Percentiles rank a stretch among this genome's conserved stretches.
Evolutionary conservation across 176 grass and related monocot genomes (phyloP).

Genomic region (Oryza glaberrima): DNA sequence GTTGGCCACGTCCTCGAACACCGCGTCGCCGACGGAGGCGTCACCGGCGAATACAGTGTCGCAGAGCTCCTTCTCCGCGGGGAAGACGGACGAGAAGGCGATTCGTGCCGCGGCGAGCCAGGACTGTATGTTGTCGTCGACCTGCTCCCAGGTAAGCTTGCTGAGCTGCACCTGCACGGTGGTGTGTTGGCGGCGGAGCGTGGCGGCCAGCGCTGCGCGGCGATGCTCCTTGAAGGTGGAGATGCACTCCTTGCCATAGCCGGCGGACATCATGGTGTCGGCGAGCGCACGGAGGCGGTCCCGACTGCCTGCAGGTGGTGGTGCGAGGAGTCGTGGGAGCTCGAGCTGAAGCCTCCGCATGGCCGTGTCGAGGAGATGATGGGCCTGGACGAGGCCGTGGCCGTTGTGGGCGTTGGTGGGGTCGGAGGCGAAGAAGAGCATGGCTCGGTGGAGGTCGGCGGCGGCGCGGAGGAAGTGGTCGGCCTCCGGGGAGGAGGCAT

Average conservation of each 20-base stretch:
- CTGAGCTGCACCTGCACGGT: neutral
- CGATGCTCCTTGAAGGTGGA: conserved; percentile 50
- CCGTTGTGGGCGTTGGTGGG: neutral
- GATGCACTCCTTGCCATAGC: conserved; percentile 68
- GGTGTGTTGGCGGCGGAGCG: neutral
- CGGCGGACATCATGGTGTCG: conserved; percentile 57
- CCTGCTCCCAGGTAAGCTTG: conserved; percentile 49
- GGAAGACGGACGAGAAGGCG: conserved; percentile 49
- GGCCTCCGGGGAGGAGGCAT: neutral
- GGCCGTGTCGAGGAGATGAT: conserved; percentile 59
- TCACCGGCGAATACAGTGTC: conserved; percentile 37
- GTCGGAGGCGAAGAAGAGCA: conserved; percentile 54
- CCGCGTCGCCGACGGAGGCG: conserved; percentile 25
- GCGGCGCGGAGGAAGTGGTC: conserved; percentile 45
- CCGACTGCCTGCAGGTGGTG: neutral
- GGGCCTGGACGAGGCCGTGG: conserved; percentile 50
- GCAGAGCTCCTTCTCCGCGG: conserved; percentile 47
- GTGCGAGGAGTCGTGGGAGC: conserved; percentile 45
- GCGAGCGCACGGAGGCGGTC: neutral
- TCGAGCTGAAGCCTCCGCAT: conserved; percentile 67
- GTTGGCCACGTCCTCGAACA: conserved; percentile 45
- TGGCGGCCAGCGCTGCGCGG: conserved; percentile 14
- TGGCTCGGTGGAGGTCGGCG: conserved; percentile 63
- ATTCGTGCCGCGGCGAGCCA: conserved; percentile 44
- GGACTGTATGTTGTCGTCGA: conserved; percentile 44